Evolutionary conservation across 106 monocot genomes (phyloP), one percentile per base, ranked within the genome.

Genomic region (Agapanthus africanus): DNA sequence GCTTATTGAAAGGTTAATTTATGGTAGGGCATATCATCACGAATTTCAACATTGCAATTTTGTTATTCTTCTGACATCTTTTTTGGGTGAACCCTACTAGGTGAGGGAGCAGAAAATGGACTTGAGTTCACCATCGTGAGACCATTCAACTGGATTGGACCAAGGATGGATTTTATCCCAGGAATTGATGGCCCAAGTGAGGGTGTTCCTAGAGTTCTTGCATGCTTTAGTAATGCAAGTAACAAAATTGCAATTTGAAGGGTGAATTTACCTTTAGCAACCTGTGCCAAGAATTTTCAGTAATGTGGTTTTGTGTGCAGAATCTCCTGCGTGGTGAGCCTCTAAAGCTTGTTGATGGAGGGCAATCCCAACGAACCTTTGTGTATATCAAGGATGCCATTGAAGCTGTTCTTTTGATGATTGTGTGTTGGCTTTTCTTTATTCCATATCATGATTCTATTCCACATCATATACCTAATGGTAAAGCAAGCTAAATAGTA

Each of bases 361-460:
- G 88, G 25, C 77, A 82, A 56, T 89, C 88, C 65, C 88, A 85
- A 41, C 77, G 88, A 54, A 89, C 88, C 31, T 89, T 89, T 68
- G 79, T 89, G 27, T 89, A 89, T 54, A 89, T 89, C 76, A 89
- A 89, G 77, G 88, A 89, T 80, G 88, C 88, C 7, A 89, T 89
- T 54, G 88, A 89, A 75, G 88, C 88, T 74, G 88, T 89, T 77
- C 41, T 74, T 10, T 74, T 84, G 73, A 89, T 89, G 88, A 89
- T 89, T 57, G 88, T 87, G 32, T 7, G 79, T 11, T 19, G 26
- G 34, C 18, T 46, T 25, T 21, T 59, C 13, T 36, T 40, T n/a
- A n/a, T n/a, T n/a, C n/a, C n/a, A n/a, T n/a, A n/a, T n/a, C n/a
- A n/a, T n/a, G n/a, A n/a, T n/a, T n/a, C n/a, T n/a, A n/a, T n/a